phyloP scores from a whole-genome alignment of 192 early-diverging fungal species.

The Oehlia diaphana region DNA sequence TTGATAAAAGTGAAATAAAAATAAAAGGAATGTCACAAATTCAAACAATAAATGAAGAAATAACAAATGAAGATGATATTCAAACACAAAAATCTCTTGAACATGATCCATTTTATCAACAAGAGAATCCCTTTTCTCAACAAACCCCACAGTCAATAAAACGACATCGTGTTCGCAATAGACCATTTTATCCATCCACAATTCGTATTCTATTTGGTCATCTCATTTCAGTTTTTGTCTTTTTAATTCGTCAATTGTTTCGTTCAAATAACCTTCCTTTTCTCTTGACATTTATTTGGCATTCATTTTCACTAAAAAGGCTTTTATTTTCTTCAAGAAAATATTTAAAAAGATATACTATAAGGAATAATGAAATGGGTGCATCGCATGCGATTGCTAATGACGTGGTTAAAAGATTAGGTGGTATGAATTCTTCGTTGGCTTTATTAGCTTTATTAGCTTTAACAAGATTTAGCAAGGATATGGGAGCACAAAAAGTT shows the following conservation, averaged over 20 bases:
- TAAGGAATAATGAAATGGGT: not conserved
- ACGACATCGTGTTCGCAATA: not conserved
- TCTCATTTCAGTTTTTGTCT: not conserved
- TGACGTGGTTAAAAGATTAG: conserved; percentile 3
- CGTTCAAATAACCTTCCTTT: conserved; percentile 23
- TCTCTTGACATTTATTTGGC: conserved; percentile 16
- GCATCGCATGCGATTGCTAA: not conserved
- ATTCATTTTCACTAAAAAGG: not conserved
- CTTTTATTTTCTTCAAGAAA: not conserved
- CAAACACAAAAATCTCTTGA: too few species aligned
- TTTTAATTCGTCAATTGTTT: conserved; percentile 11
- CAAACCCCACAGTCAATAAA: not conserved
- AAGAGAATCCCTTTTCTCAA: not conserved
- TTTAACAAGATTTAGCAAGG: not conserved
- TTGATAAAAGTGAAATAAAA: too few species aligned
- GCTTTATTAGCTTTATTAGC: conserved; percentile 11
- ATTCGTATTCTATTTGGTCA: conserved; percentile 12
- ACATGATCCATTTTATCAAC: not conserved
- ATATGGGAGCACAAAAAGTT: conserved; percentile 16
- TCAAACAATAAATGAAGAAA: too few species aligned
- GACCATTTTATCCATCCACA: conserved; percentile 13
- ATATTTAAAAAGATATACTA: not conserved
- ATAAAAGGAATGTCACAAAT: too few species aligned
- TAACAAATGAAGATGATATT: too few species aligned
- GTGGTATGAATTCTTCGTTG: conserved; percentile 6